A percentile compares a stretch with the other conserved stretches of the same genome.
These are phyloP conservation scores for Eucalyptus camaldulensis DNA, from an alignment of 345 rosid genomes.

Conservation along the genomic window DNA sequence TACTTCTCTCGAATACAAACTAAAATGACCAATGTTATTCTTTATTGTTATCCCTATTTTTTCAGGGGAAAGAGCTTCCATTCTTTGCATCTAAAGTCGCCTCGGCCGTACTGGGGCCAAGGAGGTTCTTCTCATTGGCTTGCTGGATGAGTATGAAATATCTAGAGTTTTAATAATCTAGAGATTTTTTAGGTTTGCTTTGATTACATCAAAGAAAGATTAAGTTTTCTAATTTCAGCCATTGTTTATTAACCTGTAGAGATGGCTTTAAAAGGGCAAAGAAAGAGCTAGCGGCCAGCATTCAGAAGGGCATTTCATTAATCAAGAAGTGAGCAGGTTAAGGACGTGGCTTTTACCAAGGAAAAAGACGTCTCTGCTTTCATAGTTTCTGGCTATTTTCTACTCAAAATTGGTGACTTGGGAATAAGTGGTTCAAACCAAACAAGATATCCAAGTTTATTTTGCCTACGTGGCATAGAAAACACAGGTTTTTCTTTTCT, in stretches of 20 bases:
- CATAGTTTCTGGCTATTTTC: neutral
- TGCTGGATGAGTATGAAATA: constrained; percentile 74
- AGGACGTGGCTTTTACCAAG: neutral
- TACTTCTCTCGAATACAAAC: neutral
- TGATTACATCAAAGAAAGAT: neutral
- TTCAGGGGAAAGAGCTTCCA: constrained; percentile 88
- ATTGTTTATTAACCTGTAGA: neutral
- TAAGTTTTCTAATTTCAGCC: neutral
- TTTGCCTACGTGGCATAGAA: no score
- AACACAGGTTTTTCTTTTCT: neutral
- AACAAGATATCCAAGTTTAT: neutral
- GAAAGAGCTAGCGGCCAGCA: constrained; percentile 67
- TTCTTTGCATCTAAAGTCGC: constrained; percentile 77
- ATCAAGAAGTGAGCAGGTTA: constrained; percentile 30
- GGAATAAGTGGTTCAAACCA: neutral
- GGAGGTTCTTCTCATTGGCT: constrained; percentile 62
- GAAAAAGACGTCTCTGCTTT: neutral
- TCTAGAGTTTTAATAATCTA: neutral
- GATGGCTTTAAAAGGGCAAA: constrained; percentile 69
- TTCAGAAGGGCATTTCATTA: constrained; percentile 27
- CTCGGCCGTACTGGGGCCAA: constrained; percentile 58
- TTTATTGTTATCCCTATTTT: neutral
- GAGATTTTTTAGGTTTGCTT: neutral
- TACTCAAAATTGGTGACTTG: neutral
- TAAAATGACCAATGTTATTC: neutral